A percentile compares a stretch with the other conserved stretches of the same genome.
phyloP scores from a whole-genome alignment of 371 early-diverging fungal species.

The Syncephalastrum sp. region DNA sequence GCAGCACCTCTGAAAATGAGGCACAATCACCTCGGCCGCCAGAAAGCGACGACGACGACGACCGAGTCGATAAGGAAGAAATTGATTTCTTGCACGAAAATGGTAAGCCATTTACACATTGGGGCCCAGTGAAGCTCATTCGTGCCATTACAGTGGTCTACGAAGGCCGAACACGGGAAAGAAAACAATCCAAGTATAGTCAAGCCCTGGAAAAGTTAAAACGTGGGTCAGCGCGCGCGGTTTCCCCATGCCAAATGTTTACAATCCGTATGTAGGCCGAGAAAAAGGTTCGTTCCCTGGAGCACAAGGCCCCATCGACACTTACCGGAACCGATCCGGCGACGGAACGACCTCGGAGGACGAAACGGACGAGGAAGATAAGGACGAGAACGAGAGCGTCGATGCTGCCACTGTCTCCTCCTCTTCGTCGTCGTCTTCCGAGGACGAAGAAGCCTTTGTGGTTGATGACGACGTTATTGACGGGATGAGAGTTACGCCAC shows the following conservation, averaged over 20 bases:
- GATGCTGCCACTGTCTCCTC: no score
- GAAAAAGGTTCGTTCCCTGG: slow-evolving; percentile 12
- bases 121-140: neutral
- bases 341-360: neutral
- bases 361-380: slow-evolving; percentile 6
- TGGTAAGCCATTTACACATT: slow-evolving; percentile 2
- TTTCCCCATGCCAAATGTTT: neutral
- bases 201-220: slow-evolving; percentile 12
- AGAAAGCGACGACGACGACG: slow-evolving; percentile 4
- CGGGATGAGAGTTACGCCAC: slow-evolving; percentile 11
- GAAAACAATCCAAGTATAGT: slow-evolving; percentile 14
- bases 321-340: slow-evolving; percentile 1
- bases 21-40: no score
- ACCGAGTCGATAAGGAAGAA: slow-evolving; percentile 7
- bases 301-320: slow-evolving; percentile 17
- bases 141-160: slow-evolving; percentile 9
- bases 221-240: slow-evolving; percentile 7
- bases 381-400: neutral
- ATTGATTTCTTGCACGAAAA: slow-evolving; percentile 20
- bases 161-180: slow-evolving; percentile 16
- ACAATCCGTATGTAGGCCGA: slow-evolving; percentile 8
- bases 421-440: no score
- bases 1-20: no score
- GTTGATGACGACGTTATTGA: slow-evolving; percentile 24
- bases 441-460: slow-evolving; percentile 13